phyloP scores from a whole-genome alignment of 495 filamentous ascomycete species.

The Paragyromitra xinjiangensis region DNA sequence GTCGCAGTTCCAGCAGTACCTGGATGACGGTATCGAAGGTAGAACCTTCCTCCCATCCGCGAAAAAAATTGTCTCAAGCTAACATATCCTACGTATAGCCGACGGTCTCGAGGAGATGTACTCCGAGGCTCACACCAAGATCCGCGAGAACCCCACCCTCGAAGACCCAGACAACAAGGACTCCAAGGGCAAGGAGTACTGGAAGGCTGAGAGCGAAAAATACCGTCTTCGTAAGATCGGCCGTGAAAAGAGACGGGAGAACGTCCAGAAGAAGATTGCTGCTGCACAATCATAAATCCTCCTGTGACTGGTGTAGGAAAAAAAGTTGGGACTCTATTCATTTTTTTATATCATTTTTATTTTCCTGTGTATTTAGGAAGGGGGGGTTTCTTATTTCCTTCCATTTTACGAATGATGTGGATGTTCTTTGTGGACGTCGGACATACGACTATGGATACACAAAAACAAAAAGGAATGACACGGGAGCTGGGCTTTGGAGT shows the following conservation, averaged over 20 bases:
- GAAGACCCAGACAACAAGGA: constrained; percentile 76
- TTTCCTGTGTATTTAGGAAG: background rate
- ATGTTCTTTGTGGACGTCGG: constrained; percentile 4
- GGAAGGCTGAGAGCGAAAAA: constrained; percentile 95
- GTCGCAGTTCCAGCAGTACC: constrained; percentile 95
- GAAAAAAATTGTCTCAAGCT: background rate
- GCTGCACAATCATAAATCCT: constrained; percentile 65
- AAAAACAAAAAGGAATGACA: constrained; percentile 1
- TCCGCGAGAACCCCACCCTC: constrained; percentile 98
- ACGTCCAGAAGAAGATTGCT: constrained; percentile 88
- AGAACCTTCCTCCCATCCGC: background rate
- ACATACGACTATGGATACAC: constrained; percentile 30
- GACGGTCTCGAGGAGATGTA: constrained; percentile 98
- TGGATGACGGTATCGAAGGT: constrained; percentile 89
- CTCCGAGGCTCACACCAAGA: constrained; percentile 90
- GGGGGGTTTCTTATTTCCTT: background rate
- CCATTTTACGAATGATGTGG: constrained; percentile 38
- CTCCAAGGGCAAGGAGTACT: constrained; percentile 96
- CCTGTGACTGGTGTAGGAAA: background rate
- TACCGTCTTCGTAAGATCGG: constrained; percentile 77
- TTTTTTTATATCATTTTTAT: constrained; percentile 4
- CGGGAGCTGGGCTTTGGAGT: background rate
- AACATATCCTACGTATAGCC: constrained; percentile 60
- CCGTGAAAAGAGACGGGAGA: constrained; percentile 78
- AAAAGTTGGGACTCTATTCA: constrained; percentile 26